These are phyloP conservation scores for Pseudotsuga menziesii DNA, from an alignment of 75 land plant species.

Conservation along the genomic window DNA sequence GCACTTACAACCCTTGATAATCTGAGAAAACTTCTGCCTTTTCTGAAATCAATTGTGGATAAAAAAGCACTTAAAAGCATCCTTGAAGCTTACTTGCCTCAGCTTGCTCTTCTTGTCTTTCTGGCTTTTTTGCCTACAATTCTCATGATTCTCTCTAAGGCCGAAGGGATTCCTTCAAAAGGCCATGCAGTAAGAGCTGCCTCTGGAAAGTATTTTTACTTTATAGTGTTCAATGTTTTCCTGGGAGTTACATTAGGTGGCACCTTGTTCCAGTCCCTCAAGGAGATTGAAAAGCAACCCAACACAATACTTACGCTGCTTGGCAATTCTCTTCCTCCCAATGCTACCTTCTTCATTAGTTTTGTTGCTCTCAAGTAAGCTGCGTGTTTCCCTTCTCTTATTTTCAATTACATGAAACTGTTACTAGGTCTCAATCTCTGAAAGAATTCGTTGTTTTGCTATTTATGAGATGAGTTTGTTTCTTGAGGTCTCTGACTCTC, in stretches of 20 bases:
- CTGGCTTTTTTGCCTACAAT: conserved; percentile 66
- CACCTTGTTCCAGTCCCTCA: conserved; percentile 53
- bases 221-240: conserved; percentile 78
- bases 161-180: conserved; percentile 66
- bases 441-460: neutral
- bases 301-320: conserved; percentile 32
- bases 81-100: conserved; percentile 84
- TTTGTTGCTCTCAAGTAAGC: conserved; percentile 89
- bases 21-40: conserved; percentile 57
- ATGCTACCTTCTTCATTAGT: conserved; percentile 83
- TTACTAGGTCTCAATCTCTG: neutral
- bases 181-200: conserved; percentile 70
- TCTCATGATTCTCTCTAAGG: conserved; percentile 64
- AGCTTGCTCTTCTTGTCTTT: conserved; percentile 73
- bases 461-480: neutral
- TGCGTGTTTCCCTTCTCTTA: conserved; percentile 1
- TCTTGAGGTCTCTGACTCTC: neutral
- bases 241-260: conserved; percentile 79
- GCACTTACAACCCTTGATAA: conserved; percentile 71
- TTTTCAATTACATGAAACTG: neutral
- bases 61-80: conserved; percentile 44
- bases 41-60: conserved; percentile 56
- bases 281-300: conserved; percentile 45
- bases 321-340: conserved; percentile 56
- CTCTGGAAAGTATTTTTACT: conserved; percentile 91